Conservation (phyloP, 1,284 basidiomycete species). For the Rhodotorula sp. region DNA sequence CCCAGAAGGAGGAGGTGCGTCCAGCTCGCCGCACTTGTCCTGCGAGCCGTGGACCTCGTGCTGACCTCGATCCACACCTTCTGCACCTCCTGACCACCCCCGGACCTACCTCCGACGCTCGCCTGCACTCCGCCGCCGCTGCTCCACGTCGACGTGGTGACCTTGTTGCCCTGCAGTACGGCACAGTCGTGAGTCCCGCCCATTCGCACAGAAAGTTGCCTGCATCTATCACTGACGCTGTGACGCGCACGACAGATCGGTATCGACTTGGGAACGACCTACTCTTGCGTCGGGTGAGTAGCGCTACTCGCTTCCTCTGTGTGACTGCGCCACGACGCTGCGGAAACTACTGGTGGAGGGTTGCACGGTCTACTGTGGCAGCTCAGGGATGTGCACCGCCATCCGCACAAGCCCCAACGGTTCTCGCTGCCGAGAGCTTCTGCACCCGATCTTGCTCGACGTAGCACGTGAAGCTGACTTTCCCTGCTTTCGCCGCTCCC, state of each 20-base stretch:
- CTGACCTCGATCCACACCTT: not conserved
- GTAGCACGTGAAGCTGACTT: not conserved
- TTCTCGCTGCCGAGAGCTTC: not conserved
- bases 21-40: not conserved
- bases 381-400: too few relatives aligned
- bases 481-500: not conserved
- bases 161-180: slow-evolving; percentile 11
- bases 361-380: too few relatives aligned
- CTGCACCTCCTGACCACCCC: not conserved
- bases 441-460: not conserved
- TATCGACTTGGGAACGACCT: slow-evolving; percentile 63
- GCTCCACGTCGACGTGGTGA: slow-evolving; percentile 8
- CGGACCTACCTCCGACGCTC: not conserved
- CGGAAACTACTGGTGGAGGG: too few relatives aligned
- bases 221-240: not conserved
- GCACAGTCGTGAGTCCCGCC: slow-evolving; percentile 23
- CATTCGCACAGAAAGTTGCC: not conserved
- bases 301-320: not conserved
- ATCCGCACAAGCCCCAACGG: too few relatives aligned
- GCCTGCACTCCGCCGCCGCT: not conserved
- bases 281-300: slow-evolving; percentile 59
- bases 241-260: slow-evolving; percentile 47
- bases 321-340: not conserved
- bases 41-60: not conserved
- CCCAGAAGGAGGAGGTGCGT: slow-evolving; percentile 39